Evolutionary conservation across 1,284 basidiomycete species (phyloP), one percentile per base, ranked within the genome.

Genomic region (Phlebopus sp.): DNA sequence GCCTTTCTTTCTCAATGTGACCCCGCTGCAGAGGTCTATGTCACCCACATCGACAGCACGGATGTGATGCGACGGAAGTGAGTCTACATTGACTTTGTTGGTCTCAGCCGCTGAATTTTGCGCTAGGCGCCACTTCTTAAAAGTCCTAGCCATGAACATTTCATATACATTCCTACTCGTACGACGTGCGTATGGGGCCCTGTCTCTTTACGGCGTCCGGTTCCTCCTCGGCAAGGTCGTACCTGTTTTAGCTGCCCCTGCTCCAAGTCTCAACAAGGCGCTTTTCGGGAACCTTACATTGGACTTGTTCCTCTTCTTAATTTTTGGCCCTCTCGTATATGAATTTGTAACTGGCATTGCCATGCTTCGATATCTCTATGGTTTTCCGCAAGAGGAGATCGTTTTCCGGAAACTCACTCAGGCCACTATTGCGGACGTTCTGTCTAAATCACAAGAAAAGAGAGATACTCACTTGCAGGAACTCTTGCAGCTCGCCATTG

Each of bases 341-440:
- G 55, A 52, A 32, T 64, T 67, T 29, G 9, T 62, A 36, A 37
- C 7, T 17, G 56, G 60, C 15, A 19, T 44, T 5, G 58, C 52
- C n/a, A 30, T 38, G 5, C 41, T 68, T 37, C 62, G 62, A 41
- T 49, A 54, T 41, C 55, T 48, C 42, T 50, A 65, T 29, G 65
- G 65, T 21, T 64, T 68, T 31, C 64, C 60, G 8, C 39, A 37
- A 27, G 32, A 58, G 32, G 62, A 64, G 40, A 52, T 67, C 4
- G 44, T 67, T 2, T 68, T 68, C 36, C 64, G 66, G 34, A 67
- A 54, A 35, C 66, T 59, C 6, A 67, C 54, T 13, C 42, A 52
- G 29, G 52, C 66, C 10, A 64, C 66, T 21, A 42, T 62, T 13
- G 53, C 57, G 8, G 55, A 62, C 27, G 52, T 67, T 18, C 35